A percentile compares a stretch with the other conserved stretches of the same genome.
Evolutionary conservation across 2,329 filamentous ascomycete species (phyloP).

Genomic region (Talaromyces atroroseus): DNA sequence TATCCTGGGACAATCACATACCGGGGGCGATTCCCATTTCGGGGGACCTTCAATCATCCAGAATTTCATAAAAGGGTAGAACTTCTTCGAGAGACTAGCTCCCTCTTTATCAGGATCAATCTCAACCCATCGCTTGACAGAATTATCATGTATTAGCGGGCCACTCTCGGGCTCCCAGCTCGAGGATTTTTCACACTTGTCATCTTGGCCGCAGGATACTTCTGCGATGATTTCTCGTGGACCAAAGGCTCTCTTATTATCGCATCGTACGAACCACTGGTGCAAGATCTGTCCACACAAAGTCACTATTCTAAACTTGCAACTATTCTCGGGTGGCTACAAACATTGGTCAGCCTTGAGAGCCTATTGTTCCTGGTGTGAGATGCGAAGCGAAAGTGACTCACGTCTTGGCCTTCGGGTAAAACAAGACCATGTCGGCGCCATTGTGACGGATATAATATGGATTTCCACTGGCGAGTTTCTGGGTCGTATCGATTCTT

Average conservation of each 20-base stretch:
- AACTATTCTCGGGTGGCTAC: constrained; percentile 3
- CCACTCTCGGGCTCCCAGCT: background rate
- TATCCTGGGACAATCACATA: background rate
- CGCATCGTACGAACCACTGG: constrained; percentile 6
- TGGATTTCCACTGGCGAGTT: background rate
- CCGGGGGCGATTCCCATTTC: background rate
- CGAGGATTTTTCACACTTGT: background rate
- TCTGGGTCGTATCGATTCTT: constrained; percentile 7
- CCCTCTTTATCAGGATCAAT: constrained; percentile 3
- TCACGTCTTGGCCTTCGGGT: constrained; percentile 1
- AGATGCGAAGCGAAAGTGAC: background rate
- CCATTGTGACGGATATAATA: constrained; percentile 2
- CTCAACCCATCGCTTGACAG: constrained; percentile 1
- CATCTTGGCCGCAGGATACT: background rate
- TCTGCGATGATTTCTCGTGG: background rate
- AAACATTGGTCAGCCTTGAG: background rate
- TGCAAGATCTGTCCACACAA: constrained; percentile 1
- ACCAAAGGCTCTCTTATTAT: background rate
- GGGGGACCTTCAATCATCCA: constrained; percentile 7
- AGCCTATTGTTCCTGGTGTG: background rate
- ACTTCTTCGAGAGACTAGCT: background rate
- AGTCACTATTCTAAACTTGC: constrained; percentile 4
- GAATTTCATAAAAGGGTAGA: constrained; percentile 6
- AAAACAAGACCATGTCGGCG: constrained; percentile 5
- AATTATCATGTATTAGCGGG: background rate